Evolutionary conservation across 352 stramenopile genomes (phyloP), one percentile per base, ranked within the genome.

Genomic region (Phytophthora uliginosa): DNA sequence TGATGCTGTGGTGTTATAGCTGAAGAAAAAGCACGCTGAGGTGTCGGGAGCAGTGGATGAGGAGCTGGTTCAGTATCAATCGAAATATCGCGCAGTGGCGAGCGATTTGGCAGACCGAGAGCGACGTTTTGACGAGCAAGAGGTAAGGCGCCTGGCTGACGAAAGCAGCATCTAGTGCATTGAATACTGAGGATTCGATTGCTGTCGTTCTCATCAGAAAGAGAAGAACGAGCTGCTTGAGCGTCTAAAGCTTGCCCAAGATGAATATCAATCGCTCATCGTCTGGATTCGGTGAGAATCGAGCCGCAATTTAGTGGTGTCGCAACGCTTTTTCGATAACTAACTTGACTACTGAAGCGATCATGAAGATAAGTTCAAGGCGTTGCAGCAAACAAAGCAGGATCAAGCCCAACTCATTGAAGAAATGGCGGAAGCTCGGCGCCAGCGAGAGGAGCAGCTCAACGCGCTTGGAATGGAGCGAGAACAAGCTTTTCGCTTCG

Each of bases 381-480:
- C 55, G 4, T 61, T 77, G 0, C 52, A 86, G 24, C 68, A 74
- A 53, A 78, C 73, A 0, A 70, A 84, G 24, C 52, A 64, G 17
- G 73, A 89, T 55, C 82, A 92, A 54, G 48, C 57, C 22, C 73
- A 84, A 48, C 59, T 86, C 0, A 77, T 90, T 8, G 71, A 83
- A 47, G 77, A 86, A n/a, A 80, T 76, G 42, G 58, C 65, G 2
- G 45, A 59, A 12, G 62, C 69, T 7, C 69, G 69, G 22, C 64
- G 76, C 22, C 69, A 78, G 18, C 69, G 63, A 48, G 74, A 82
- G 17, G 51, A 63, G 7, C 74, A 81, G 54, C 52, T 86, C 3
- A 34, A 73, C 4, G 18, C 33, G 4, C 55, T 67, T 2, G 45
- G 33, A 7, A 59, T 31, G 2, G 73, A 87, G 55, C 61, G 78